Conservation (phyloP, 805 yeast species). For the Kodamaea sagamina region DNA sequence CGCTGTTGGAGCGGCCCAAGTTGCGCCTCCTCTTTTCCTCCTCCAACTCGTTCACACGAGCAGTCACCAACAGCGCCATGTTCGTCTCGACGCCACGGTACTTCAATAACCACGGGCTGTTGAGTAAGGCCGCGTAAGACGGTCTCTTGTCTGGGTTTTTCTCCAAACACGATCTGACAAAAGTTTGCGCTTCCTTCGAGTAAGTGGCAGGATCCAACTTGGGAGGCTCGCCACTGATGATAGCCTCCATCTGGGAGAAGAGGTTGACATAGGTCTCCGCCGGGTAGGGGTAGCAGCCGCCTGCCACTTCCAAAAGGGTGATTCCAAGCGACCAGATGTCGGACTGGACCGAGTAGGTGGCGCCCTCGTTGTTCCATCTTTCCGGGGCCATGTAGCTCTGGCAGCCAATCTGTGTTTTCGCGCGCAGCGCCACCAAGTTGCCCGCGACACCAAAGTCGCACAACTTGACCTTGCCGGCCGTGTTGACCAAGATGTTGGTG, state of each 20-base stretch:
- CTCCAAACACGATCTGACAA: constrained; percentile 74
- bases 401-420: constrained; percentile 95
- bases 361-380: constrained; percentile 78
- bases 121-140: constrained; percentile 68
- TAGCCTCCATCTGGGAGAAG: constrained; percentile 90
- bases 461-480: constrained; percentile 81
- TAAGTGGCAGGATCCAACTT: constrained; percentile 36
- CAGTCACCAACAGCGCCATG: constrained; percentile 32
- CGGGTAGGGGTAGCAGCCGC: constrained; percentile 94
- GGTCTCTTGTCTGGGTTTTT: constrained; percentile 84
- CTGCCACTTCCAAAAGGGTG: constrained; percentile 81
- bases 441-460: constrained; percentile 98
- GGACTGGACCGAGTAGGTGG: constrained; percentile 86
- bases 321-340: constrained; percentile 96
- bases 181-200: constrained; percentile 76
- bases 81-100: constrained; percentile 41
- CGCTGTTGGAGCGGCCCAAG: constrained; percentile 26
- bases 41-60: constrained; percentile 18
- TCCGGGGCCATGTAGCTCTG: constrained; percentile 99
- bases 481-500: constrained; percentile 83
- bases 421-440: constrained; percentile 89
- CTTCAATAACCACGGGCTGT: constrained; percentile 80
- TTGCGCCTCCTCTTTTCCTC: constrained; percentile 25
- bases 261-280: constrained; percentile 89
- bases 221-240: constrained; percentile 54